Evolutionary conservation across 1,284 basidiomycete species (phyloP), one percentile per base, ranked within the genome.

Genomic region (Xerocomus nothofagi): DNA sequence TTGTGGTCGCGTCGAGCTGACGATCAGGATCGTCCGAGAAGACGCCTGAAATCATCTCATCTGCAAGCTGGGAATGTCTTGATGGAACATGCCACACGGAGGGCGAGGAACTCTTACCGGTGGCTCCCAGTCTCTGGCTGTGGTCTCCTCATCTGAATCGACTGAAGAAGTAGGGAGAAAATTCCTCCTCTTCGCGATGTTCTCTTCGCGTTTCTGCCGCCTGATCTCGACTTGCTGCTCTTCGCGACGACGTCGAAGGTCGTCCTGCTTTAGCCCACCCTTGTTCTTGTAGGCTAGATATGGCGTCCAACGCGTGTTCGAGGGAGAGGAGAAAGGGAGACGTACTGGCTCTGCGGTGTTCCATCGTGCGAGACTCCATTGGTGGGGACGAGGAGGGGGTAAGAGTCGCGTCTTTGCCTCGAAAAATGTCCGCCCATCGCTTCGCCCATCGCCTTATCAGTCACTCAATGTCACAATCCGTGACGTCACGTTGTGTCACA

Each of bases 151-250:
- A 80, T 95, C 93, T 40, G 92, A 94, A 68, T 95, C 93, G 50
- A 73, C 76, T 44, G 78, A 76, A 41, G 82, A 69, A 20, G 83
- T 78, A 31, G 90, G 85, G 58, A 91, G 80, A 67, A 96, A 91
- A 72, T 97, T 97, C 57, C 94, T 81, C 70, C 94, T 83, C 80
- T 98, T 98, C 56, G 94, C 91, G 54, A 98, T 95, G 68, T 93
- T 94, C 72, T 98, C 94, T 69, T 98, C 94, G 61, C 95, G 82
- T 77, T 97, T 97, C 76, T 94, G 91, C 67, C 91, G 83, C 67
- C 94, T 82, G 77, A 98, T 97, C 78, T 98, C 95, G 51, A 98
- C 94, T 67, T 97, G 93, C 69, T 95, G 91, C 70, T 98, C 94
- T 71, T 98, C 94, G 56, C 94, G 85, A 70, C 94, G 86, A 72